Evolutionary conservation across 495 filamentous ascomycete species (phyloP).

Genomic region (Penicillium tannophilum): DNA sequence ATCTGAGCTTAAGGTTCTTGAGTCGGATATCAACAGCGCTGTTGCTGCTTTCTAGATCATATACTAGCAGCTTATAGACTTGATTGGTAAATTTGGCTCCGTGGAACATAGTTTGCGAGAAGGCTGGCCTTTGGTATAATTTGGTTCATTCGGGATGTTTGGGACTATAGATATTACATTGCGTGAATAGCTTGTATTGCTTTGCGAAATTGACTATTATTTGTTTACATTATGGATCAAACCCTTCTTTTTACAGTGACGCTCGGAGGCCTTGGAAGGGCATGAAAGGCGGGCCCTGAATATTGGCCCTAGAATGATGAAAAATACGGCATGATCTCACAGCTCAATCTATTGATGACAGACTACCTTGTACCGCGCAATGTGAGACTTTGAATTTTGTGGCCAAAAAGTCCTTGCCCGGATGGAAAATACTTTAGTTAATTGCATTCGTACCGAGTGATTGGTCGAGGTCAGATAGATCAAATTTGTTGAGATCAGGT

Average conservation of each 20-base stretch:
- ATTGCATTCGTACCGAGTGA: no score
- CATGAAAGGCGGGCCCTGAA: no score
- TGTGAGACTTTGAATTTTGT: no score
- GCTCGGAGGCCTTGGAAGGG: no score
- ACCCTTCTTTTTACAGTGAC: not conserved
- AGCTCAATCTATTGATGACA: no score
- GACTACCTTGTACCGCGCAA: no score
- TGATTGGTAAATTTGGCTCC: not conserved
- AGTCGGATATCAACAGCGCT: not conserved
- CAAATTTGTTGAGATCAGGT: not conserved
- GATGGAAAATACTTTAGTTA: no score
- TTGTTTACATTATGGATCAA: not conserved
- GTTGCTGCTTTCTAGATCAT: conserved; percentile 3
- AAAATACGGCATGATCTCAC: no score
- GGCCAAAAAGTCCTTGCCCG: no score
- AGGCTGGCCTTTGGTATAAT: not conserved
- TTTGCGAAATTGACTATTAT: not conserved
- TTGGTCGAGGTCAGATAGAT: not conserved
- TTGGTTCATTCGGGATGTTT: not conserved
- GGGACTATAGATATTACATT: not conserved
- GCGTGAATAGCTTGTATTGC: not conserved
- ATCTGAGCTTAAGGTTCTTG: not conserved
- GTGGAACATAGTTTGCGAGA: not conserved
- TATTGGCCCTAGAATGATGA: no score
- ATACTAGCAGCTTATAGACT: not conserved